phyloP scores from a whole-genome alignment of 441 rosid species.

The Bruguiera hainesii region DNA sequence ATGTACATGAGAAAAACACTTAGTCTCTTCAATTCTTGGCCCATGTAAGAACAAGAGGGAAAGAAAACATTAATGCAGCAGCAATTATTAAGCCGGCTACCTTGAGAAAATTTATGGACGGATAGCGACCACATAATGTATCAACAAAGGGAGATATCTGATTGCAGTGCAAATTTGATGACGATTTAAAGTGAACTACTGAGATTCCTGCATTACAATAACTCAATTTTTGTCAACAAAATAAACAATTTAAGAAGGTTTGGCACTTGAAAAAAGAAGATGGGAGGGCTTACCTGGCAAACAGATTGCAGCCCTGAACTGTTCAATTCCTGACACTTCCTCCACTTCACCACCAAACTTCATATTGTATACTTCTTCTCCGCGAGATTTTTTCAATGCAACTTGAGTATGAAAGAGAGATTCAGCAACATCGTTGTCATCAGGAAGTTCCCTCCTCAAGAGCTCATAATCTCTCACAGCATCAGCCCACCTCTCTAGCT shows the following conservation, averaged over 20 bases:
- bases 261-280: background rate
- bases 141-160: constrained; percentile 74
- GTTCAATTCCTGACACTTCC: constrained; percentile 60
- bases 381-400: constrained; percentile 84
- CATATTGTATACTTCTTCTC: constrained; percentile 84
- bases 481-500: constrained; percentile 81
- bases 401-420: constrained; percentile 82
- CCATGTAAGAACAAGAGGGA: background rate
- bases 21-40: background rate
- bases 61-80: background rate
- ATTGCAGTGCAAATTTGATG: constrained; percentile 70
- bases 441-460: constrained; percentile 72
- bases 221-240: background rate
- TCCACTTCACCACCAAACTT: constrained; percentile 94
- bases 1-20: constrained; percentile 11
- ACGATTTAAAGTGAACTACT: constrained; percentile 65
- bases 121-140: constrained; percentile 66
- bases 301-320: constrained; percentile 73
- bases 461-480: constrained; percentile 88
- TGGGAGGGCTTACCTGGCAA: constrained; percentile 46
- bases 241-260: background rate
- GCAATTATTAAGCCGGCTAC: constrained; percentile 29
- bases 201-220: constrained; percentile 52
- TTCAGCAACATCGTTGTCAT: constrained; percentile 82
- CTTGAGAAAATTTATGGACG: constrained; percentile 84